phyloP scores from a whole-genome alignment of 208 protist species.

The Trichomonas vaginalis region DNA sequence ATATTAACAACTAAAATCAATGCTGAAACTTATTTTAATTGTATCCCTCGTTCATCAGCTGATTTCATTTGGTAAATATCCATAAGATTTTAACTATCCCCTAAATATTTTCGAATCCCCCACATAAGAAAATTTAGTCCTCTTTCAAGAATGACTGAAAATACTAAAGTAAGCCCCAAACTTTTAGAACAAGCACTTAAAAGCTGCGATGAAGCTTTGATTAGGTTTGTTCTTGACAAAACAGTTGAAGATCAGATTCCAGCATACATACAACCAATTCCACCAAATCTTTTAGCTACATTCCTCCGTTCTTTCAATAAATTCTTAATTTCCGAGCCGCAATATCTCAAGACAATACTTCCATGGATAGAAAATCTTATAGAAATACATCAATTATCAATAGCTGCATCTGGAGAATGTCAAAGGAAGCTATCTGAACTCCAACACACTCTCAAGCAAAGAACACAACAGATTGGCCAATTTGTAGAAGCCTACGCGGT shows the following conservation, averaged over 20 bases:
- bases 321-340: not conserved
- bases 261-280: not conserved
- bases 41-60: no score
- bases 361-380: not conserved
- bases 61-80: no score
- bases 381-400: not conserved
- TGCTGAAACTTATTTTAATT: no score
- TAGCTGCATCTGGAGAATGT: not conserved
- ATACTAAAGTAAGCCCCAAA: not conserved
- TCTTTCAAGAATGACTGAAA: not conserved
- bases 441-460: not conserved
- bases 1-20: no score
- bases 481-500: not conserved
- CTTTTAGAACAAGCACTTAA: not conserved
- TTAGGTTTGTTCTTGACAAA: not conserved
- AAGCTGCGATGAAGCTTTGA: not conserved
- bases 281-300: not conserved
- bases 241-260: not conserved
- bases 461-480: constrained; percentile 2
- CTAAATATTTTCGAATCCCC: no score
- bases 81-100: no score
- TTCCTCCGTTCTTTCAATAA: not conserved
- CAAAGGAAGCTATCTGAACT: not conserved
- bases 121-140: no score
- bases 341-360: not conserved